Base-by-base conservation (phyloP, 441 rosid species). In the Hypseocharis bilobata region DNA sequence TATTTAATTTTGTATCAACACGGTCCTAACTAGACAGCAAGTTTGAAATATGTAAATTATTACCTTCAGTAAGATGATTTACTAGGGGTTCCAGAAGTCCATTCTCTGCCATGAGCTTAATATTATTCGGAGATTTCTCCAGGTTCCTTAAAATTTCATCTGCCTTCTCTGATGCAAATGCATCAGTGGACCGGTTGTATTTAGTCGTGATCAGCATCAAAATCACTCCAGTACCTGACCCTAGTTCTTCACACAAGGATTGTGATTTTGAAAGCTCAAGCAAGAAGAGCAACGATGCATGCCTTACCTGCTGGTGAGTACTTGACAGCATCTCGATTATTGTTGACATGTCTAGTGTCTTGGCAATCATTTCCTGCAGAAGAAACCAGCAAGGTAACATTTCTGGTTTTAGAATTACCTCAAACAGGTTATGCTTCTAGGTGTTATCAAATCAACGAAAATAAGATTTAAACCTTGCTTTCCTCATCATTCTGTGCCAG, bases 41-140 rank as follows among this genome's bases (percentile, higher is more conserved):
- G 3, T 30, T 36, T 14, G n/a, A 52, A 19, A 19, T 29, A 14
- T 20, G 4, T 54, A 68, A 16, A 55, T 42, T 36, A 20, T 71
- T 76, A 91, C 97, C 96, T 86, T 82, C 78, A 44, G 63, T 72
- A 27, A 91, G 89, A 80, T 85, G 89, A 62, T 60, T 70, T 70
- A 88, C 71, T 74, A 91, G 94, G 56, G 98, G 98, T 63, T 85
- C 92, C 73, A 88, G 49, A 4, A 83, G 75, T 28, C 96, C 98
- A 74, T 79, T 84, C 78, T 91, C 98, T 6, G 96, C 98, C 98
- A 91, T 88, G 65, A 60, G 73, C 84, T 84, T 91, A 57, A 91
- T 80, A 72, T 91, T 88, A 40, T 54, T 57, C 5, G 85, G 89
- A 44, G 40, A 58, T 26, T 69, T 73, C 82, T 84, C 92, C 13